Base-by-base conservation (phyloP, 805 yeast genomes). In the Wickerhamiella allomyrinae region DNA sequence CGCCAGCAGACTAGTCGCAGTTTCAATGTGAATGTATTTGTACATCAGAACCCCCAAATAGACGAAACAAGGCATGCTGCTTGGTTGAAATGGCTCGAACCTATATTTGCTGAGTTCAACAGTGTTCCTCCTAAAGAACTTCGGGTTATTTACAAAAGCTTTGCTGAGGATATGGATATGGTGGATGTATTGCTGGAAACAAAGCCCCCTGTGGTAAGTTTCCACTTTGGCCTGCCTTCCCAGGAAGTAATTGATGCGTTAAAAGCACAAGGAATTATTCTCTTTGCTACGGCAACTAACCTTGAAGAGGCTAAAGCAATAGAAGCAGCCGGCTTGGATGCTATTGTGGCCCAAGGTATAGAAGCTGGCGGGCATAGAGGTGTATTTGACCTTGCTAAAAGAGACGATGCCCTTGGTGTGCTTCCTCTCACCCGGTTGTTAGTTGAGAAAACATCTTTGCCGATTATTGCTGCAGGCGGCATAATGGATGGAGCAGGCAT, bases 301-400 rank as follows among this genome's bases (percentile, higher is more conserved):
- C 50, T 65, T 0, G 50, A 52, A 1, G 79, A 75, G 48, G 72
- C 70, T 0, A 23, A 48, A 14, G 40, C 41, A 27, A 52, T 36
- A 54, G 62, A 23, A 2, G 50, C 55, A 0, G 43, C 54, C 0
- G 66, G 66, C 0, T 65, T 67, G 6, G 75, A 73, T 53, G 77
- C 71, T 1, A 55, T 75, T 3, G 59, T 69, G 7, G 61, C 67
- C 20, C 82, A 76, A 54, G 80, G 80, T 0, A 62, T 61, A 53
- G 80, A 74, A 49, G 81, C 81, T 3, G 81, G 81, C 20, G 81
- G 81, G 0, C 81, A 76, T 51, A 57, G 81, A 14, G 79, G 79
- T 2, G 68, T 63, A 47, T 72, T 67, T 45, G 40, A 48, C 5
- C 41, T 44, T 6, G 47, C 57, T 3, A 13, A 27, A 5, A 27